Conservation (phyloP, 306 rosid species). For the Pyrus pyrifolia region DNA sequence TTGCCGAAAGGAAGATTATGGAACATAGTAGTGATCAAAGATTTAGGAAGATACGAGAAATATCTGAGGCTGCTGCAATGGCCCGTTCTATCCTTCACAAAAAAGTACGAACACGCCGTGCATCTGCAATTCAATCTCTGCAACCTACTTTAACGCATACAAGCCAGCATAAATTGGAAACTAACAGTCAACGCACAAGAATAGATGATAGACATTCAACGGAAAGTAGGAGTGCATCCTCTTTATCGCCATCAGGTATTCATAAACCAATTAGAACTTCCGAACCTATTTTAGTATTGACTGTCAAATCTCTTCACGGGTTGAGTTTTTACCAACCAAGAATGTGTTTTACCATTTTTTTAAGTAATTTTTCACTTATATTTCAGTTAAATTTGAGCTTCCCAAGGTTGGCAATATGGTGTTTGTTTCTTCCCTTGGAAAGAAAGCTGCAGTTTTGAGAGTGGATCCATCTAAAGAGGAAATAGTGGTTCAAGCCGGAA, state of each 20-base stretch:
- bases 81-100: conserved; percentile 75
- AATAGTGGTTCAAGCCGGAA: conserved; percentile 77
- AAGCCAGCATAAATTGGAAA: conserved; percentile 24
- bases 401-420: conserved; percentile 77
- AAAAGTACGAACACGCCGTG: conserved; percentile 50
- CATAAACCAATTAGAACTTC: background rate
- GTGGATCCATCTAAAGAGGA: conserved; percentile 71
- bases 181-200: conserved; percentile 19
- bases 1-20: conserved; percentile 47
- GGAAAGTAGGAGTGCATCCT: conserved; percentile 30
- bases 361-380: conserved; percentile 9
- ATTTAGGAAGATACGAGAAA: conserved; percentile 51
- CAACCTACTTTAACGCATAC: conserved; percentile 29
- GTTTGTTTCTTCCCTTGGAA: conserved; percentile 67
- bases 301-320: background rate
- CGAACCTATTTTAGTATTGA: background rate
- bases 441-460: conserved; percentile 47
- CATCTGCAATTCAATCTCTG: conserved; percentile 35
- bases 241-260: conserved; percentile 47
- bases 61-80: conserved; percentile 62
- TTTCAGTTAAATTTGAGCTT: conserved; percentile 47
- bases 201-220: conserved; percentile 24
- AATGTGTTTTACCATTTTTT: background rate
- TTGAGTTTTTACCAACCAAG: background rate
- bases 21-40: conserved; percentile 47